Evolutionary conservation across 1,139 yeast species (phyloP).

Genomic region (Candida sojae): DNA sequence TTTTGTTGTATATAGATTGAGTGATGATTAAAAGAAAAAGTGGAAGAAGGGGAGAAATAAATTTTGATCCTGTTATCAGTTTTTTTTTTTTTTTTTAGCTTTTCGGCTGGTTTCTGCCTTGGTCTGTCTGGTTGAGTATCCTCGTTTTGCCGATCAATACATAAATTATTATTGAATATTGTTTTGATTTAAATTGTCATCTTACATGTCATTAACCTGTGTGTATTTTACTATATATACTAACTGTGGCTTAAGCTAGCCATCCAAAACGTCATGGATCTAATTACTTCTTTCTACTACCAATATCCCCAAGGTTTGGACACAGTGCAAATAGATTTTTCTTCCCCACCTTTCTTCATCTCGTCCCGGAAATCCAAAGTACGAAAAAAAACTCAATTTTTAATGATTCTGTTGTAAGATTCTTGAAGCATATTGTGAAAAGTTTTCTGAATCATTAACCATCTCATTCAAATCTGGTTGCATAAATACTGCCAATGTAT

Average conservation of each 20-base stretch:
- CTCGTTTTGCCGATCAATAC: not conserved
- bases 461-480: slow-evolving; percentile 59
- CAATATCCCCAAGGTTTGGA: not conserved
- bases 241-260: no score
- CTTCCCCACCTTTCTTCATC: no score
- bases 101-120: not conserved
- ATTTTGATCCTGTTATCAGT: not conserved
- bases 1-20: not conserved
- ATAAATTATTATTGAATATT: no score
- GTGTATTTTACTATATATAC: no score
- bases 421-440: slow-evolving; percentile 50
- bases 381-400: no score
- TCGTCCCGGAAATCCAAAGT: no score
- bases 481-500: slow-evolving; percentile 65
- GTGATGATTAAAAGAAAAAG: not conserved
- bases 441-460: slow-evolving; percentile 46
- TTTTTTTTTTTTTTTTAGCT: not conserved
- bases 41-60: not conserved
- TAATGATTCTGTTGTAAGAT: slow-evolving; percentile 35
- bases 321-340: not conserved
- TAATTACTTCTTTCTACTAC: no score
- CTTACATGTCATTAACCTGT: no score
- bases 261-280: no score
- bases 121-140: not conserved
- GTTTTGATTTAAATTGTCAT: no score